phyloP scores from a whole-genome alignment of 306 rosid species.

The Rosa lucieae region DNA sequence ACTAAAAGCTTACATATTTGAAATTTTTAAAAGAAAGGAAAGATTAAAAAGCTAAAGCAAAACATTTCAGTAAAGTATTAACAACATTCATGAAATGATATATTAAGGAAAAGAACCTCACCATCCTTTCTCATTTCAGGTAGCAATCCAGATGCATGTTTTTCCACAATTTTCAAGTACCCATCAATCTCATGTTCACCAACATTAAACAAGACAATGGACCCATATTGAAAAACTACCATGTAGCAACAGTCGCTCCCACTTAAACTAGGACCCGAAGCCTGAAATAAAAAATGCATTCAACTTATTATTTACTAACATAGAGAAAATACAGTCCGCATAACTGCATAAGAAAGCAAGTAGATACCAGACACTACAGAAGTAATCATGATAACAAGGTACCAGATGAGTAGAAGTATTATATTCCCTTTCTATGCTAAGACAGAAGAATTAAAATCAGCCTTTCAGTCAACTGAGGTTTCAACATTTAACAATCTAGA shows the following conservation, averaged over 20 bases:
- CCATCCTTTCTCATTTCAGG: conserved; percentile 99
- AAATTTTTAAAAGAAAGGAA: neutral
- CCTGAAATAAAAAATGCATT: conserved; percentile 54
- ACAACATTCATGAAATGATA: neutral
- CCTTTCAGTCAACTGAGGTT: neutral
- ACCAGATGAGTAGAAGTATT: neutral
- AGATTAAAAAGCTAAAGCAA: neutral
- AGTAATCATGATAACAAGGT: neutral
- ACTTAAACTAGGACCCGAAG: conserved; percentile 52
- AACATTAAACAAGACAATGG: conserved; percentile 84
- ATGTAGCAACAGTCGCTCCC: conserved; percentile 74
- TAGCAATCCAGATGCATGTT: conserved; percentile 79
- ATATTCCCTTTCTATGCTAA: neutral
- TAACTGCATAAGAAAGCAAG: conserved; percentile 5
- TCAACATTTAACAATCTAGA: neutral
- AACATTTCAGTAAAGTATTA: neutral
- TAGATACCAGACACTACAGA: conserved; percentile 4
- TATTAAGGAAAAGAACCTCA: conserved; percentile 31
- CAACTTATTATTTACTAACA: conserved; percentile 1
- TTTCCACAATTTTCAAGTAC: conserved; percentile 70
- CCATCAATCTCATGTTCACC: conserved; percentile 71
- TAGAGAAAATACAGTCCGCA: too few relatives aligned
- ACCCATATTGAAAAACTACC: conserved; percentile 98
- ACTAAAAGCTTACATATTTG: neutral
- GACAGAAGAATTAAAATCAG: neutral